phyloP scores from a whole-genome alignment of 257 asterid genomes.

The Mentha longifolia region DNA sequence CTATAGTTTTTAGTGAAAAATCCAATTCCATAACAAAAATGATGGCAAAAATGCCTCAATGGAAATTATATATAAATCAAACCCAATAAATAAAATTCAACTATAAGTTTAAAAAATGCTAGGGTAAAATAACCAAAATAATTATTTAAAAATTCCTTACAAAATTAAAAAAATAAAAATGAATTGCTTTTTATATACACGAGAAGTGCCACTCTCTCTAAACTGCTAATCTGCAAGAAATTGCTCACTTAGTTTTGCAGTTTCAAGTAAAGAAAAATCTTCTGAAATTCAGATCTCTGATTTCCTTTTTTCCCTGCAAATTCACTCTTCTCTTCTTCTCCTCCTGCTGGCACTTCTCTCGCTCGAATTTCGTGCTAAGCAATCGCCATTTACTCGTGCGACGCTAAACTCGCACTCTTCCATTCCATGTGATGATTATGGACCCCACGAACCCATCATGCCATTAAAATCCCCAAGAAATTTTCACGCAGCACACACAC shows the following conservation, averaged over 20 bases:
- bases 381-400: constrained; percentile 25
- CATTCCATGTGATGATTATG: constrained; percentile 51
- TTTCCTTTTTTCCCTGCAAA: constrained; percentile 26
- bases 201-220: background rate
- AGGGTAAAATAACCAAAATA: no score
- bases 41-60: no score
- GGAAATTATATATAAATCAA: no score
- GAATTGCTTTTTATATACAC: background rate
- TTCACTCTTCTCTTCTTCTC: constrained; percentile 15
- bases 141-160: no score
- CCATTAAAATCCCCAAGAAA: constrained; percentile 26
- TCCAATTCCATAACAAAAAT: no score
- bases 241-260: constrained; percentile 35
- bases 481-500: constrained; percentile 24
- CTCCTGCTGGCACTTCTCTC: constrained; percentile 9
- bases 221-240: constrained; percentile 24
- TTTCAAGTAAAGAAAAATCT: constrained; percentile 18
- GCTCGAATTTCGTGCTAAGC: constrained; percentile 46
- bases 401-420: constrained; percentile 50
- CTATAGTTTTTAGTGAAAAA: no score
- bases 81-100: no score
- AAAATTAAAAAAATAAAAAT: no score
- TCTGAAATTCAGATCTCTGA: constrained; percentile 26
- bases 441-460: constrained; percentile 26
- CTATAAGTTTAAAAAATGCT: no score